Evolutionary conservation across 2,329 filamentous ascomycete species (phyloP).

Genomic region (Diaporthe australafricana): DNA sequence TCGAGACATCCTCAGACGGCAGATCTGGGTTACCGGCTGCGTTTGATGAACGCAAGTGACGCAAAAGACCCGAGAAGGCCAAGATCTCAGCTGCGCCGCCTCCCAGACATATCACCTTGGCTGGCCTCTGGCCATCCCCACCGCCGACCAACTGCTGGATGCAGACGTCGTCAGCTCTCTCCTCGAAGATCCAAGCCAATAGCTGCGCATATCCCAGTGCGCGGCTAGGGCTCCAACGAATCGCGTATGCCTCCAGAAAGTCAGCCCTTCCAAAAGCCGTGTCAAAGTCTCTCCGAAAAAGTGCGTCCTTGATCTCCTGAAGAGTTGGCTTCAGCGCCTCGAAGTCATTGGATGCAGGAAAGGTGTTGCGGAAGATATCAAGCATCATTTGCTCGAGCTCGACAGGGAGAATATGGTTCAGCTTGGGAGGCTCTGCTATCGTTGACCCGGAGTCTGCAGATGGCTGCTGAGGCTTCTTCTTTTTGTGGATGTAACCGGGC

Average conservation of each 20-base stretch:
- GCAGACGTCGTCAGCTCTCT: constrained; percentile 44
- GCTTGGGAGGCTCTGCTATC: constrained; percentile 7
- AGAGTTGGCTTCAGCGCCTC: constrained; percentile 67
- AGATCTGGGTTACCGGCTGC: constrained; percentile 4
- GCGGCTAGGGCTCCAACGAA: constrained; percentile 89
- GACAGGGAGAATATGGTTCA: constrained; percentile 15
- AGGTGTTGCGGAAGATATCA: constrained; percentile 77
- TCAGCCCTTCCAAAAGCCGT: constrained; percentile 79
- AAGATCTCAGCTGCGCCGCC: constrained; percentile 73
- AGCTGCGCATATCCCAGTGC: constrained; percentile 81
- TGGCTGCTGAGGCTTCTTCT: neutral
- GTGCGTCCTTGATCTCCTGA: constrained; percentile 85
- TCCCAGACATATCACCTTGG: constrained; percentile 62
- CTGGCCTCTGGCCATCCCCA: constrained; percentile 19
- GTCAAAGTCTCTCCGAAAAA: constrained; percentile 88
- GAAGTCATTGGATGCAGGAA: constrained; percentile 62
- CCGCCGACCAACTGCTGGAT: constrained; percentile 25
- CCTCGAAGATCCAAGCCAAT: constrained; percentile 53
- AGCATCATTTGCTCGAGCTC: constrained; percentile 58
- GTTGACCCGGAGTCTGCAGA: neutral
- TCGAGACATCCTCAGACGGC: neutral
- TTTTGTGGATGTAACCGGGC: constrained; percentile 26
- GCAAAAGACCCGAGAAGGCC: constrained; percentile 61
- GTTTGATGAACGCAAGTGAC: constrained; percentile 33
- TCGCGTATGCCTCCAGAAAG: constrained; percentile 84